Conservation (phyloP, 108 stramenopile species). For the Conticribra weissflogii region DNA sequence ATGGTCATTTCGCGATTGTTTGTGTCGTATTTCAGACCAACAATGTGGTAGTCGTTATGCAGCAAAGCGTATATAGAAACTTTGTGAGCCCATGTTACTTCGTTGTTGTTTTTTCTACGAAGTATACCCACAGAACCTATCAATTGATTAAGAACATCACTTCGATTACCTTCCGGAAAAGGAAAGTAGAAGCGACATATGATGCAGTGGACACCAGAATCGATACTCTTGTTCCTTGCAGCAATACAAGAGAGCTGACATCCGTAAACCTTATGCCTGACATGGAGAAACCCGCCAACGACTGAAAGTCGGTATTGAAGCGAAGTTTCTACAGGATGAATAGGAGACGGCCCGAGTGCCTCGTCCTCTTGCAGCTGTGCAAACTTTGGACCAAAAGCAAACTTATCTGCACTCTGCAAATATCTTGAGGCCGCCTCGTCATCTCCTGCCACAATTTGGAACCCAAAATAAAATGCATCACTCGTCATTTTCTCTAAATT, state of each 20-base stretch:
- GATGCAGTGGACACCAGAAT: slow-evolving; percentile 5
- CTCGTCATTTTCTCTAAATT: slow-evolving; percentile 28
- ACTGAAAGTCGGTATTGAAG: neutral
- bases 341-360: neutral
- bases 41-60: slow-evolving; percentile 16
- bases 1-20: slow-evolving; percentile 8
- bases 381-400: slow-evolving; percentile 18
- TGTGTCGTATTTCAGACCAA: slow-evolving; percentile 34
- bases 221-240: neutral
- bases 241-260: neutral
- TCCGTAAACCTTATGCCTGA: too few relatives aligned
- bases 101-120: slow-evolving; percentile 7
- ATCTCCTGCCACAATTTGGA: slow-evolving; percentile 19
- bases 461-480: slow-evolving; percentile 32
- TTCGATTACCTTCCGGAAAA: neutral
- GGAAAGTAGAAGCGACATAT: slow-evolving; percentile 42
- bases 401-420: slow-evolving; percentile 21
- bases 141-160: too few relatives aligned
- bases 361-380: neutral
- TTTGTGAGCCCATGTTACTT: slow-evolving; percentile 19
- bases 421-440: slow-evolving; percentile 24
- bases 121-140: slow-evolving; percentile 33
- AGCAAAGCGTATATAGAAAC: slow-evolving; percentile 10
- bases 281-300: too few relatives aligned
- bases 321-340: neutral